Evolutionary conservation across 1,139 yeast species (phyloP).

Genomic region (Suhomyces wounanorum): DNA sequence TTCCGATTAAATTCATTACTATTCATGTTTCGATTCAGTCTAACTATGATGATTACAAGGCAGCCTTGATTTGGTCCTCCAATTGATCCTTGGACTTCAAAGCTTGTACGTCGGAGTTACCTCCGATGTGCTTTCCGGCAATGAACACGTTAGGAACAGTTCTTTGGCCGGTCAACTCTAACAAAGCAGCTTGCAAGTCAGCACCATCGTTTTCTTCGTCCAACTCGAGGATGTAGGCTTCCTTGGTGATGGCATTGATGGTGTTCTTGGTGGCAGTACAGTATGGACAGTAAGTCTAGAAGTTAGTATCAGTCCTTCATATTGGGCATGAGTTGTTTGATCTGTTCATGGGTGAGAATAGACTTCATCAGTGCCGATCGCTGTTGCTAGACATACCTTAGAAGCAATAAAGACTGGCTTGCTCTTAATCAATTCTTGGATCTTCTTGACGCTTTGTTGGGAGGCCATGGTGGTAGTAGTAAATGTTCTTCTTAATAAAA

Average conservation of each 20-base stretch:
- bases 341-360: not conserved
- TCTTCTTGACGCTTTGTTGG: conserved; percentile 55
- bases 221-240: conserved; percentile 67
- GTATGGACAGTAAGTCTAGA: conserved; percentile 61
- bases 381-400: conserved; percentile 44
- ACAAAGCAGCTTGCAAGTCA: conserved; percentile 74
- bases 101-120: conserved; percentile 82
- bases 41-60: conserved; percentile 18
- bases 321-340: not conserved
- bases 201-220: conserved; percentile 49
- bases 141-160: conserved; percentile 94
- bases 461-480: conserved; percentile 30
- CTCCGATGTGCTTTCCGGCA: conserved; percentile 90
- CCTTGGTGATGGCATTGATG: conserved; percentile 49
- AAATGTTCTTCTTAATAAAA: conserved; percentile 15
- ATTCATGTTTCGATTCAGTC: not conserved
- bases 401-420: conserved; percentile 84
- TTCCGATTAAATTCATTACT: not conserved
- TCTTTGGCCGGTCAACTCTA: conserved; percentile 79
- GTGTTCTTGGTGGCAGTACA: conserved; percentile 66
- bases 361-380: not conserved
- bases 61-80: conserved; percentile 29
- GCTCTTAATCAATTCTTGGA: conserved; percentile 62
- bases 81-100: conserved; percentile 37
- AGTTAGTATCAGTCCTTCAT: conserved; percentile 17